Evolutionary conservation across 2,329 filamentous ascomycete genomes (phyloP).

Genomic region (Coniochaeta sp.): DNA sequence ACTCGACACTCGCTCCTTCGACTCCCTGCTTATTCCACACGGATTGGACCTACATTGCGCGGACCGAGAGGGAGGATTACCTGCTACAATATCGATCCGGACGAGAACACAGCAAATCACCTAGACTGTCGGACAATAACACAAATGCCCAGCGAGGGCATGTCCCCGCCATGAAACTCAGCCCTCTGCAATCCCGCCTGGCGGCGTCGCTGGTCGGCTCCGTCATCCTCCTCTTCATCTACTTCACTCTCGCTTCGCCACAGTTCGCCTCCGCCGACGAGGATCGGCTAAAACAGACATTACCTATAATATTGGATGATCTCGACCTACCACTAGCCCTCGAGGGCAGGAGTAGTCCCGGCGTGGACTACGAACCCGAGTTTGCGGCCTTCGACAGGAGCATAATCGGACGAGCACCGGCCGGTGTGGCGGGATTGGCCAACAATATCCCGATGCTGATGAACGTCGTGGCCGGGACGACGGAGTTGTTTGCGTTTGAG

Average conservation of each 20-base stretch:
- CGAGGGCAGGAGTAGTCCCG: slow-evolving; percentile 11
- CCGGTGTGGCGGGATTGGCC: slow-evolving; percentile 38
- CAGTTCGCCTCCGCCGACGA: slow-evolving; percentile 59
- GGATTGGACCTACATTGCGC: not conserved
- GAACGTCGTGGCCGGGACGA: slow-evolving; percentile 57
- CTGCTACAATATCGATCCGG: not conserved
- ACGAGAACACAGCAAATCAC: not conserved
- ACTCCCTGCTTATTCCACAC: not conserved
- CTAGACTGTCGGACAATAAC: not conserved
- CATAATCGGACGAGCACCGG: slow-evolving; percentile 55
- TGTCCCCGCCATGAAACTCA: slow-evolving; percentile 49
- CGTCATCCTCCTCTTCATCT: slow-evolving; percentile 52
- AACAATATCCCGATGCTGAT: slow-evolving; percentile 59
- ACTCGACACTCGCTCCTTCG: not conserved
- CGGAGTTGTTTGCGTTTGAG: slow-evolving; percentile 58
- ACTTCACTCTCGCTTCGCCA: slow-evolving; percentile 51
- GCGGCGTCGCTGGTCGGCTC: slow-evolving; percentile 59
- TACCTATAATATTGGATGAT: slow-evolving; percentile 15
- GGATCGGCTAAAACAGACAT: slow-evolving; percentile 15
- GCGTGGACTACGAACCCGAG: slow-evolving; percentile 47
- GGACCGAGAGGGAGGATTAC: not conserved
- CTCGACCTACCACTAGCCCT: slow-evolving; percentile 7
- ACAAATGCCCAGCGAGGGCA: slow-evolving; percentile 31
- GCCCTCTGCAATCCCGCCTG: slow-evolving; percentile 65
- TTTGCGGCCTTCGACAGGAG: slow-evolving; percentile 56